These are phyloP conservation scores for Apiospora pterosperma DNA, from an alignment of 2,329 filamentous ascomycete genomes.

Conservation along the genomic window DNA sequence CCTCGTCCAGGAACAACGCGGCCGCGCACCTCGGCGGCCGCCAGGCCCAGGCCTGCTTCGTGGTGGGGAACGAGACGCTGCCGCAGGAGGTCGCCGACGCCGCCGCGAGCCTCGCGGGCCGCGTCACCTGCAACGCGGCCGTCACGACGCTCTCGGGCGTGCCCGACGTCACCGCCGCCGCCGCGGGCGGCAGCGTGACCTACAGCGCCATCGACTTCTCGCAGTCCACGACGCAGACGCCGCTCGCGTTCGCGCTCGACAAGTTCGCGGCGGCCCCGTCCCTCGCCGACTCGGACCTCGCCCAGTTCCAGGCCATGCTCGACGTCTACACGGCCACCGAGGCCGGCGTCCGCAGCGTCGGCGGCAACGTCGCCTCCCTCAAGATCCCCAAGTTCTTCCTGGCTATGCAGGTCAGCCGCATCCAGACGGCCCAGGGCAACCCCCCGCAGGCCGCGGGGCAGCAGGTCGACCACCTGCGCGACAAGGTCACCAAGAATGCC, in stretches of 20 bases:
- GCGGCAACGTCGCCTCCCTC: constrained; percentile 47
- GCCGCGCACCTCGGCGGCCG: neutral
- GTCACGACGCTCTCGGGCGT: constrained; percentile 48
- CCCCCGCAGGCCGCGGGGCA: constrained; percentile 44
- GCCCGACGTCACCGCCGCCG: constrained; percentile 50
- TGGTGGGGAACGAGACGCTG: constrained; percentile 46
- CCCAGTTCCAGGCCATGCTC: constrained; percentile 48
- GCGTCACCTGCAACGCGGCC: constrained; percentile 46
- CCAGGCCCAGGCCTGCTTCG: constrained; percentile 43
- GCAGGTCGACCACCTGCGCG: constrained; percentile 53
- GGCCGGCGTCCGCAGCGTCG: constrained; percentile 51
- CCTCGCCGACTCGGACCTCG: constrained; percentile 46
- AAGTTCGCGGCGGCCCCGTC: constrained; percentile 46
- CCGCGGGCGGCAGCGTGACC: constrained; percentile 36
- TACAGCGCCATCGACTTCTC: constrained; percentile 57
- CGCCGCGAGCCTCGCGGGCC: constrained; percentile 37
- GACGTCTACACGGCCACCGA: constrained; percentile 58
- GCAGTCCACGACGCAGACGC: constrained; percentile 36
- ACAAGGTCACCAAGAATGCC: constrained; percentile 55
- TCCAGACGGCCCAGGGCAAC: constrained; percentile 56
- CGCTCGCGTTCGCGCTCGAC: constrained; percentile 51
- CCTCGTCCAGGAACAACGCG: neutral
- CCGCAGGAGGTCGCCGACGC: constrained; percentile 44
- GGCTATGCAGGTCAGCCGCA: constrained; percentile 54
- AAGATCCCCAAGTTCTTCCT: constrained; percentile 64